phyloP scores from a whole-genome alignment of 208 protist species.

The Trypanosoma avium region DNA sequence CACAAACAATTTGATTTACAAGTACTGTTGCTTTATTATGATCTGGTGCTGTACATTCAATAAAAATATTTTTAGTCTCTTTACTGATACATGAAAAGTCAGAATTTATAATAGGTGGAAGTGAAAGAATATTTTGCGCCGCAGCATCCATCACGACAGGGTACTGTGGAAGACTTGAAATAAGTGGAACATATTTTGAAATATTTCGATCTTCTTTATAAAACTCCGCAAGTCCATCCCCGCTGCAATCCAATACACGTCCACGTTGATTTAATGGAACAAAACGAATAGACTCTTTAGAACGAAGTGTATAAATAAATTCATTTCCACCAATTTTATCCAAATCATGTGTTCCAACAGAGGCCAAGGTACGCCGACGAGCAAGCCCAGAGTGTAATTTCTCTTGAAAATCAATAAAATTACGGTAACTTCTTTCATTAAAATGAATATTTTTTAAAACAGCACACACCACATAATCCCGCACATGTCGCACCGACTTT shows the following conservation, averaged over 20 bases:
- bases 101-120: slow-evolving; percentile 99
- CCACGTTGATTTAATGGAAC: slow-evolving; percentile 89
- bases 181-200: slow-evolving; percentile 81
- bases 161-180: slow-evolving; percentile 69
- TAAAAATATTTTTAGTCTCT: slow-evolving; percentile 98
- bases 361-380: slow-evolving; percentile 95
- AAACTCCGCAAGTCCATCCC: slow-evolving; percentile 80
- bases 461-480: slow-evolving; percentile 97
- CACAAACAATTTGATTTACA: slow-evolving; percentile 96
- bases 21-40: slow-evolving; percentile 95
- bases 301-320: slow-evolving; percentile 85
- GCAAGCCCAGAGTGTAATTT: slow-evolving; percentile 98
- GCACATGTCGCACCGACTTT: slow-evolving; percentile 77
- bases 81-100: slow-evolving; percentile 97
- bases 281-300: slow-evolving; percentile 94
- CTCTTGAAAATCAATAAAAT: slow-evolving; percentile 99
- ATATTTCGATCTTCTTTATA: slow-evolving; percentile 92
- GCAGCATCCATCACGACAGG: slow-evolving; percentile 80
- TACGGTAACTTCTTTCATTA: slow-evolving; percentile 92
- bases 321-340: slow-evolving; percentile 92
- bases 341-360: slow-evolving; percentile 99
- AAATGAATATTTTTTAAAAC: slow-evolving; percentile 97
- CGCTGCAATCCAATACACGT: slow-evolving; percentile 70
- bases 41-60: slow-evolving; percentile 99
- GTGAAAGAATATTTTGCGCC: slow-evolving; percentile 90